A percentile compares a stretch with the other conserved stretches of the same genome.
Conservation (phyloP, 306 rosid species). For the Ormosia emarginata region DNA sequence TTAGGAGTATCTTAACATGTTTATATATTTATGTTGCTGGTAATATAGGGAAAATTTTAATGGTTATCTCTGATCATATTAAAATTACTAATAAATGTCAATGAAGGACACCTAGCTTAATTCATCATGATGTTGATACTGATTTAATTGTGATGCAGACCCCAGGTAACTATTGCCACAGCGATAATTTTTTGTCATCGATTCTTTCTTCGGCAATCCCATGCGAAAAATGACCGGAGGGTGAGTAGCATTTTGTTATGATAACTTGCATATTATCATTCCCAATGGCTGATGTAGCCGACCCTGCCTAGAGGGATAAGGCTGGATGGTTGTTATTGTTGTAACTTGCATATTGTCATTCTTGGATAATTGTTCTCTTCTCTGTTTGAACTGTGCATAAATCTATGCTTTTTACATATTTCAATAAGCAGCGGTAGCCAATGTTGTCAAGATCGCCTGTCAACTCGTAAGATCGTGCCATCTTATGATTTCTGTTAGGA, state of each 20-base stretch:
- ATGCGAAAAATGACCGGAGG: conserved; percentile 94
- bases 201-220: conserved; percentile 95
- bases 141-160: conserved; percentile 57
- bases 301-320: background rate
- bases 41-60: background rate
- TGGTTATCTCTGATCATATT: background rate
- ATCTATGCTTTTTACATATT: background rate
- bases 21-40: background rate
- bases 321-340: background rate
- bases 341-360: background rate
- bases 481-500: no score
- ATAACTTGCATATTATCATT: background rate
- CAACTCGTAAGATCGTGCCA: no score
- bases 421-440: background rate
- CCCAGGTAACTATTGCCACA: conserved; percentile 97
- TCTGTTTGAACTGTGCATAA: background rate
- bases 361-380: background rate
- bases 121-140: background rate
- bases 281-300: background rate
- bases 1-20: conserved; percentile 13
- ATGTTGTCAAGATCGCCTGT: no score
- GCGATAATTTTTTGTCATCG: conserved; percentile 96
- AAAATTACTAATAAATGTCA: background rate
- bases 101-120: background rate
- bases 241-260: conserved; percentile 46